Evolutionary conservation across 805 yeast genomes (phyloP).

Genomic region (Cephaloascus fragrans): DNA sequence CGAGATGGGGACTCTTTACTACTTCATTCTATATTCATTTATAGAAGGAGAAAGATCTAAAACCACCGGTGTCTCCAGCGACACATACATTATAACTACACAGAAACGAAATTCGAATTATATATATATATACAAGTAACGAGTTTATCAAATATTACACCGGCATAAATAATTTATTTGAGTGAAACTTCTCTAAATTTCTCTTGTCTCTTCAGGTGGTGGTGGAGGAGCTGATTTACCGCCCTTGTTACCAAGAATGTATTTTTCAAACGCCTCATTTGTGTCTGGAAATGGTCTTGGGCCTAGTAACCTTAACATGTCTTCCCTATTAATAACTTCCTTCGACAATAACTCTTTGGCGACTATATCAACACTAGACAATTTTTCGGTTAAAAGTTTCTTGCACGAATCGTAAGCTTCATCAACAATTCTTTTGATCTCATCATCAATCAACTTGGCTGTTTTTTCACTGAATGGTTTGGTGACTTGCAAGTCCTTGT

Average conservation of each 20-base stretch:
- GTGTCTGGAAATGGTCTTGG: constrained; percentile 70
- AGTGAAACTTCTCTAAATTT: too few species aligned
- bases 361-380: constrained; percentile 53
- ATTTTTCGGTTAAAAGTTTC: constrained; percentile 45
- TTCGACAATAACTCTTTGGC: constrained; percentile 64
- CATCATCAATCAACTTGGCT: constrained; percentile 55
- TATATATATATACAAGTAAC: too few species aligned
- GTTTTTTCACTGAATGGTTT: constrained; percentile 71
- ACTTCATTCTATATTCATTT: too few species aligned
- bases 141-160: too few species aligned
- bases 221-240: constrained; percentile 3
- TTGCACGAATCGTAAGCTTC: constrained; percentile 58
- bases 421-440: constrained; percentile 55
- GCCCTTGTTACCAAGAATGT: constrained; percentile 34
- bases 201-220: constrained; percentile 5
- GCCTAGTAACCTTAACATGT: constrained; percentile 69
- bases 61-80: too few species aligned
- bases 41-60: too few species aligned
- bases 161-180: too few species aligned
- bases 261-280: constrained; percentile 86
- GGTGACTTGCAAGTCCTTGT: constrained; percentile 42
- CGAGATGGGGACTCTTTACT: too few species aligned
- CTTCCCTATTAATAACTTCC: constrained; percentile 76
- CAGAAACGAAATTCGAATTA: too few species aligned
- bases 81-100: too few species aligned